Base-by-base conservation (phyloP, 164 flowering plant species). In the Aristolochia contorta region DNA sequence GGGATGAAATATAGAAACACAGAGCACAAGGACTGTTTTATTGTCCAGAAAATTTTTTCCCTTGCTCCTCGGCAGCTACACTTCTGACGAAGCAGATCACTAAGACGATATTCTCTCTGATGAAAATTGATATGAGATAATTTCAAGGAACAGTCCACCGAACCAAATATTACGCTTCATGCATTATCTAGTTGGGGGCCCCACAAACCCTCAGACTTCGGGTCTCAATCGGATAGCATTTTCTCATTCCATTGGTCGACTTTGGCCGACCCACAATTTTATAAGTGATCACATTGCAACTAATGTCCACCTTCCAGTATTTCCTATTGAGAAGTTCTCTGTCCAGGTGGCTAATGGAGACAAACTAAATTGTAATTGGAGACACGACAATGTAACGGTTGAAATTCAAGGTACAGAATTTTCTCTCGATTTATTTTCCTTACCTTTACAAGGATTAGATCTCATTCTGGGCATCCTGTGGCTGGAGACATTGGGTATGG, bases 221-320 rank as follows among this genome's bases (percentile, higher is more conserved):
- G 20, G 60, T 27, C 19, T 37, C 6, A 13, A 19, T 57, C 8
- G 60, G 62, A 0, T 0, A 63, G 62, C 23, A 63, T 59, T 30
- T 59, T 67, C n/a, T n/a, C n/a, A n/a, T n/a, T n/a, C n/a, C n/a
- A n/a, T n/a, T n/a, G n/a, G n/a, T n/a, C n/a, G n/a, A n/a, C n/a
- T n/a, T n/a, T n/a, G n/a, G n/a, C n/a, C n/a, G n/a, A n/a, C n/a
- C 0, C 67, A 63, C 22, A 67, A 67, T 12, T 71, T 63, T 18
- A 62, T 66, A 0, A 58, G 57, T 52, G 56, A 62, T 2, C 12
- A 27, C 0, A 13, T 70, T 10, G 69, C 53, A 5, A 14, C 8
- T 1, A 8, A 32, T 9, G 14, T 66, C 22, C 32, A 24, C 12
- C 21, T 70, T 6, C 27, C 56, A 12, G 33, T 66, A 0, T 9